Conservation (phyloP, 495 filamentous ascomycete species). For the Penicillium paradoxum region DNA sequence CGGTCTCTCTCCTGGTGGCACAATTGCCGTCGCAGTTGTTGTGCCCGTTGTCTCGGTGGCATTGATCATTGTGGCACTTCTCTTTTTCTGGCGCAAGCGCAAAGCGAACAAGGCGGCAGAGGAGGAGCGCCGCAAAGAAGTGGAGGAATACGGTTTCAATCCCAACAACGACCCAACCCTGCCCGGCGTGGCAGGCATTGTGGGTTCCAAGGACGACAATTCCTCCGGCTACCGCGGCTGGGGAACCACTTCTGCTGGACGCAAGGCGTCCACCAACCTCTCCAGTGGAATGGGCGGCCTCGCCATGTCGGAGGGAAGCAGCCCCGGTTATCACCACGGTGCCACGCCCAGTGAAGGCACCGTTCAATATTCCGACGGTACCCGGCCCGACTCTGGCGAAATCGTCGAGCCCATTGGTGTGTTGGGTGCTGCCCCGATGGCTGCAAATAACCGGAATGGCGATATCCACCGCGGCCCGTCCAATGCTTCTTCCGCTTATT, state of each 20-base stretch:
- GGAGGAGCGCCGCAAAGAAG: conserved; percentile 85
- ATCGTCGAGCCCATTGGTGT: conserved; percentile 70
- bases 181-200: conserved; percentile 52
- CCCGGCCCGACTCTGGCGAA: conserved; percentile 57
- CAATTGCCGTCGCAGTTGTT: conserved; percentile 88
- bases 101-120: conserved; percentile 80
- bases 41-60: conserved; percentile 89
- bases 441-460: conserved; percentile 54
- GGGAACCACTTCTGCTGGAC: conserved; percentile 78
- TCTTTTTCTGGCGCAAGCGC: conserved; percentile 83
- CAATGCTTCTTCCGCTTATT: conserved; percentile 96
- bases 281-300: conserved; percentile 69
- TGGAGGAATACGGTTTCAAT: conserved; percentile 94
- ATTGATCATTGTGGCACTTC: conserved; percentile 64
- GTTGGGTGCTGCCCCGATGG: conserved; percentile 64
- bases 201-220: conserved; percentile 60
- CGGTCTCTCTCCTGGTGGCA: conserved; percentile 58
- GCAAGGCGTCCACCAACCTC: conserved; percentile 83
- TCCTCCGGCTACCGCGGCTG: conserved; percentile 84
- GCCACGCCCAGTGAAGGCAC: conserved; percentile 66
- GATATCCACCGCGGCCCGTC: conserved; percentile 86
- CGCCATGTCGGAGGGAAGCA: conserved; percentile 68
- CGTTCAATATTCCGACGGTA: conserved; percentile 61
- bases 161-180: conserved; percentile 87
- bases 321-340: conserved; percentile 50